Evolutionary conservation across 768 basidiomycete genomes (phyloP).

Genomic region (Mycena chlorophos): DNA sequence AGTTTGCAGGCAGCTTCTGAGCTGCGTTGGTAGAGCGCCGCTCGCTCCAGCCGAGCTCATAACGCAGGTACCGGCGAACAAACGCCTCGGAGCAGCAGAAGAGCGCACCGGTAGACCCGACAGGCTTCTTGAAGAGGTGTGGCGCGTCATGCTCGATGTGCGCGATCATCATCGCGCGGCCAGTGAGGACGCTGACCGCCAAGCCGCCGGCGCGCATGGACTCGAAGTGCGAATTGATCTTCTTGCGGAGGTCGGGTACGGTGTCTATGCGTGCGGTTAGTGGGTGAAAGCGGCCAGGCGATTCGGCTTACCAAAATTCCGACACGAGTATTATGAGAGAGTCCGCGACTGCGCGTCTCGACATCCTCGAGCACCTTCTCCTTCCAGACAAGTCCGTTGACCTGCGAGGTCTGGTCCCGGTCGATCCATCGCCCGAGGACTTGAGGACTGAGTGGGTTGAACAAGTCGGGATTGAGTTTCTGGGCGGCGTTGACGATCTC

Average conservation of each 20-base stretch:
- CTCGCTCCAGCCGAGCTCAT: constrained; percentile 17
- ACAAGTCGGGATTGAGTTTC: neutral
- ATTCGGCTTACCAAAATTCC: neutral
- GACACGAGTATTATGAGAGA: neutral
- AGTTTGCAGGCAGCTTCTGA: constrained; percentile 32
- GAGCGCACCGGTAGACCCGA: constrained; percentile 10
- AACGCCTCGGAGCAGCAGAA: constrained; percentile 29
- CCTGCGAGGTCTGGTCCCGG: neutral
- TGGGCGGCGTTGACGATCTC: neutral
- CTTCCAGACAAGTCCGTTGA: neutral
- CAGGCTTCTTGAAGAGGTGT: constrained; percentile 2
- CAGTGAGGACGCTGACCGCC: constrained; percentile 19
- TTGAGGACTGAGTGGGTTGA: neutral
- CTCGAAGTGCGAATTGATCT: constrained; percentile 17
- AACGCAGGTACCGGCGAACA: constrained; percentile 25
- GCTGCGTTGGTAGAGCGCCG: constrained; percentile 27
- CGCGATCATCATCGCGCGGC: constrained; percentile 28
- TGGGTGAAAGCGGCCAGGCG: neutral
- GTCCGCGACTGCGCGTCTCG: neutral
- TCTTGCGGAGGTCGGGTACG: constrained; percentile 12
- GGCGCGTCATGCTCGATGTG: constrained; percentile 12
- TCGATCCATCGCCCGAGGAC: constrained; percentile 1
- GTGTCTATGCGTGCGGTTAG: neutral
- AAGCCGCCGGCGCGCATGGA: constrained; percentile 21
- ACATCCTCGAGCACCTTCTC: neutral